A percentile compares a stretch with the other conserved stretches of the same genome.
Evolutionary conservation across 2,329 filamentous ascomycete species (phyloP).

Genomic region (Cercospora nicotianae): DNA sequence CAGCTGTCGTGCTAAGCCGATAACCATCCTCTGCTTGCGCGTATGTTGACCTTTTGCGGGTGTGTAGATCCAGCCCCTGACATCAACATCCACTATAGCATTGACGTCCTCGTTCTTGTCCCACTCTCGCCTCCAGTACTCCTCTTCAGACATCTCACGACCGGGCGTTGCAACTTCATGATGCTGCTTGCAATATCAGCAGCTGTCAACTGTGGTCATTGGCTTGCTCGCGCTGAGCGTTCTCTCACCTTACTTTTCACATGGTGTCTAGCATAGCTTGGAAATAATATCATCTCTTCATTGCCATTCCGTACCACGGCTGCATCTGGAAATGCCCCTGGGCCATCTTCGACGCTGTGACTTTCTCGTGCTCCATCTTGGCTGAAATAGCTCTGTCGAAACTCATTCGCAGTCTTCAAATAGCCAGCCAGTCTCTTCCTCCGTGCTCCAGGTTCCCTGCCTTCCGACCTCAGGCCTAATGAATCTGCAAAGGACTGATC

Average conservation of each 20-base stretch:
- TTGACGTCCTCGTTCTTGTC: constrained; percentile 76
- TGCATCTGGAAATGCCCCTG: constrained; percentile 76
- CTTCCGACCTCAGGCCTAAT: constrained; percentile 40
- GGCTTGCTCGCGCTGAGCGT: not conserved
- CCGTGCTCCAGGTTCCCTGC: constrained; percentile 65
- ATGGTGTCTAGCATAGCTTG: constrained; percentile 83
- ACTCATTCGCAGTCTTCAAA: constrained; percentile 68
- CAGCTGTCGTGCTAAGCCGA: constrained; percentile 81
- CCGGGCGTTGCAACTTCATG: constrained; percentile 22
- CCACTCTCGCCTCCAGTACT: constrained; percentile 79
- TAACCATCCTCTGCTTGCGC: constrained; percentile 79
- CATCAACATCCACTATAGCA: constrained; percentile 88
- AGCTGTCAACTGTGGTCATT: not conserved
- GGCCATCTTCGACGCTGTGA: constrained; percentile 29
- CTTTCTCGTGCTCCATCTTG: constrained; percentile 37
- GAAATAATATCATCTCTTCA: constrained; percentile 93
- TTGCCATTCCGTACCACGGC: constrained; percentile 76
- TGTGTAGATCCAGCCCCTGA: constrained; percentile 91
- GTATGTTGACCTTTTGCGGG: constrained; percentile 83
- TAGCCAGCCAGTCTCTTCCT: constrained; percentile 76
- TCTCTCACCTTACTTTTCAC: constrained; percentile 49
- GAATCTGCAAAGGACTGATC: constrained; percentile 40
- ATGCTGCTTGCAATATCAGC: constrained; percentile 12
- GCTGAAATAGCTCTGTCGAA: constrained; percentile 62
- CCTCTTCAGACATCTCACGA: constrained; percentile 39